A percentile compares a stretch with the other conserved stretches of the same genome.
phyloP scores from a whole-genome alignment of 306 rosid genomes.

The Vigna reflexopilosa region DNA sequence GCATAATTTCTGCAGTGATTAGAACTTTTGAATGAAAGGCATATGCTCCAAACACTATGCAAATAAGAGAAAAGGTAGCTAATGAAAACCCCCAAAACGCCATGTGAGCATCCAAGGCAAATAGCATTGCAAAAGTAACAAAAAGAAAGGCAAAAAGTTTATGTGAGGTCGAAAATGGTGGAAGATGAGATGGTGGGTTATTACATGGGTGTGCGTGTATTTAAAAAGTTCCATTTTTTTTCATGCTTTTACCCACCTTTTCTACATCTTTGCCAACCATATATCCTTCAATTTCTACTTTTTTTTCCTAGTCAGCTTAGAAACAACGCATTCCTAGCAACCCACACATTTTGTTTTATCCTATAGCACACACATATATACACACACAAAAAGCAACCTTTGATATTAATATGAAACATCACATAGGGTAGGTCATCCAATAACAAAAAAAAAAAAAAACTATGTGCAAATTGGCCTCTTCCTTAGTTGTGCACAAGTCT shows the following conservation, averaged over 20 bases:
- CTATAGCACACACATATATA: slow-evolving; percentile 42
- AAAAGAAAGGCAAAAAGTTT: slow-evolving; percentile 52
- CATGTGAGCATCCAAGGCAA: slow-evolving; percentile 68
- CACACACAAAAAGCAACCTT: slow-evolving; percentile 54
- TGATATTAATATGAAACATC: slow-evolving; percentile 65
- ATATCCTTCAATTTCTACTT: slow-evolving; percentile 26
- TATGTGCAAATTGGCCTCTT: slow-evolving; percentile 44
- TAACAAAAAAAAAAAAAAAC: slow-evolving; percentile 44
- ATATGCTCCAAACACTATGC: slow-evolving; percentile 1
- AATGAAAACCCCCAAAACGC: slow-evolving; percentile 8
- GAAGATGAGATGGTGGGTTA: slow-evolving; percentile 39
- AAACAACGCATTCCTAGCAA: slow-evolving; percentile 72
- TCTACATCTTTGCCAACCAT: slow-evolving; percentile 72
- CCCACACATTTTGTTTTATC: slow-evolving; percentile 62
- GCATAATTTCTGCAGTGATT: slow-evolving; percentile 6
- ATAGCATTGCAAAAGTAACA: slow-evolving; percentile 52
- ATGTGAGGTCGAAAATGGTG: slow-evolving; percentile 56
- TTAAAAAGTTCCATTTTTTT: slow-evolving; percentile 52
- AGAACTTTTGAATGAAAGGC: neutral
- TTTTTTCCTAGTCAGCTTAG: slow-evolving; percentile 66
- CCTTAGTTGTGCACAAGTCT: slow-evolving; percentile 42
- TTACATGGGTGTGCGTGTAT: slow-evolving; percentile 53
- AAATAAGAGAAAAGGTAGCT: slow-evolving; percentile 14
- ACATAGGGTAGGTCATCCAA: slow-evolving; percentile 61
- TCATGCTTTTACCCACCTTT: slow-evolving; percentile 50